Evolutionary conservation across 2,329 filamentous ascomycete species (phyloP).

Genomic region (Diplodia sapinea): DNA sequence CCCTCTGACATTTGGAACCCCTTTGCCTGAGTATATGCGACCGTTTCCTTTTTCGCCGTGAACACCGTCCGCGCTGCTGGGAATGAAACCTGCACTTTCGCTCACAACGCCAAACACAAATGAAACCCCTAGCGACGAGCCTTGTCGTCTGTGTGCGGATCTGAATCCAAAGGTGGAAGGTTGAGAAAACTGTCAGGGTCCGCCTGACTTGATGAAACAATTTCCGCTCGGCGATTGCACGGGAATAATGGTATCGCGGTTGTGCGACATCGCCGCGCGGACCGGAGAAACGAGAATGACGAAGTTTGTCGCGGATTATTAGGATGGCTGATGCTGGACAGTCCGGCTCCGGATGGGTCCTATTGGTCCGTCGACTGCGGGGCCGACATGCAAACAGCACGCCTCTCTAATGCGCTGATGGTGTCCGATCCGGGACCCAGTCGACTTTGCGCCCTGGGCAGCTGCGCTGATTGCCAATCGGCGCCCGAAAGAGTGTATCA

Average conservation of each 20-base stretch:
- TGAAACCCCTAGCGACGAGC: conserved; percentile 26
- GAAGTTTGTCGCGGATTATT: conserved; percentile 13
- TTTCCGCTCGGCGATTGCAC: conserved; percentile 17
- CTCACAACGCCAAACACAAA: conserved; percentile 28
- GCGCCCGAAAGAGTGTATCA: too few species aligned
- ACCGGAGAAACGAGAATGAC: conserved; percentile 4
- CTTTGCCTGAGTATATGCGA: conserved; percentile 28
- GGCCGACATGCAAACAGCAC: conserved; percentile 15
- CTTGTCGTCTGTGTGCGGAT: conserved; percentile 27
- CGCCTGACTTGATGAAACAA: conserved; percentile 19
- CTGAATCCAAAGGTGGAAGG: conserved; percentile 12
- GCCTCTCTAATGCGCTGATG: background rate
- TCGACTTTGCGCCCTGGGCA: background rate
- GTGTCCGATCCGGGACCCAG: background rate
- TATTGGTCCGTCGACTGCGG: background rate
- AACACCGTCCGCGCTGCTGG: conserved; percentile 26
- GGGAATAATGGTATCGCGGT: conserved; percentile 22
- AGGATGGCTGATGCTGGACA: conserved; percentile 19
- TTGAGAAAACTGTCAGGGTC: conserved; percentile 5
- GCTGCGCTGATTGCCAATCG: too few species aligned
- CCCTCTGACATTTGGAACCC: conserved; percentile 23
- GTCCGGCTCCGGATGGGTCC: conserved; percentile 9
- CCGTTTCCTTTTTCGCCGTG: conserved; percentile 25
- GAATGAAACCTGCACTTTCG: conserved; percentile 12
- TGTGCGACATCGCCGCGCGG: conserved; percentile 6